Base-by-base conservation (phyloP, 2,329 filamentous ascomycete genomes). In the Zymoseptoria tritici region DNA sequence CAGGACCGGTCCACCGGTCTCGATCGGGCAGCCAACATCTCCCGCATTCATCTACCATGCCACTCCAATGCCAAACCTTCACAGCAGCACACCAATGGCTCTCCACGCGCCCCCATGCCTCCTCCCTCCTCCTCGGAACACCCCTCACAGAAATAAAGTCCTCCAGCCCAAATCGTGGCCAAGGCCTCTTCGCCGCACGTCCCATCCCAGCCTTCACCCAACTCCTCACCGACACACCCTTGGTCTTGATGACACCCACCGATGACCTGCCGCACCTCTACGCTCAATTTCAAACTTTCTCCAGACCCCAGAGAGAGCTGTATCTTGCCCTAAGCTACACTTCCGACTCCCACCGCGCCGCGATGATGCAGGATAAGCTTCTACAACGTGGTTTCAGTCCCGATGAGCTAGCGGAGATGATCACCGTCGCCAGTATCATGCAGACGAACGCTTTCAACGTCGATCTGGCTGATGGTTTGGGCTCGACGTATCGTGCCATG, bases 371-470 rank as follows among this genome's bases (percentile, higher is more conserved):
- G 20, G 56, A 64, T 16, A 67, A 64, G 50, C 59, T 67, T 2
- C 54, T 60, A 0, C 60, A 64, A 52, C 62, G 65, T 24, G 62
- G 64, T 3, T 61, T 64, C 36, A 57, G 50, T 29, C 16, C 46
- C 3, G 57, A 56, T 9, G 52, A 54, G 16, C 36, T 61, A 9
- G 29, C 60, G 2, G 57, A 64, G 50, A 61, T 64, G 60, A 60
- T 64, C 29, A 52, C 58, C 13, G 65, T 67, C 4, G 65, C 58
- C 8, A 58, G 57, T 29, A 62, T 67, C 24, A 67, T 67, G 66
- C 66, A 66, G 53, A 66, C 60, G 31, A 67, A 67, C 54, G 66
- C 66, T 9, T 67, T 67, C 59, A 67, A 64, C 31, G 62, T 67
- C 46, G 66, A 67, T 52, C 9, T 64, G 6, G 57, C 55, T 6